These are phyloP conservation scores for Heterobasidion parviporum DNA, from an alignment of 1,284 basidiomycete genomes.

Conservation along the genomic window DNA sequence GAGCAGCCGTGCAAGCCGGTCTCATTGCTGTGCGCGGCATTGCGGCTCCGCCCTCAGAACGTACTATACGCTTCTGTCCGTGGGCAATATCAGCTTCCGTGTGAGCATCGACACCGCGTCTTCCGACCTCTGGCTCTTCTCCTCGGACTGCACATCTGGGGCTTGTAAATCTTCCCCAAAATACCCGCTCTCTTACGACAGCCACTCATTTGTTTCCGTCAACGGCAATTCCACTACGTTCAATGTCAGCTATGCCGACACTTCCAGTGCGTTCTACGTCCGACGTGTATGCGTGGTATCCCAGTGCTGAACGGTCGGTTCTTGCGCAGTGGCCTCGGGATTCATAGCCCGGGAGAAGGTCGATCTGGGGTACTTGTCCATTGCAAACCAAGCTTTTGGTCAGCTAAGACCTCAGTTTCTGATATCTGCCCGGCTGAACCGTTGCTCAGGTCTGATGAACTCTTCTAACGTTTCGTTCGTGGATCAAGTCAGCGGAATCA, in stretches of 20 bases:
- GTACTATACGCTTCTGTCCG: conserved; percentile 52
- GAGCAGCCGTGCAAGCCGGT: background rate
- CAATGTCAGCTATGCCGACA: conserved; percentile 54
- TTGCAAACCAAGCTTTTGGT: conserved; percentile 61
- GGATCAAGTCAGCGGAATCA: conserved; percentile 58
- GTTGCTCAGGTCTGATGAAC: conserved; percentile 43
- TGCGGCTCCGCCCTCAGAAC: conserved; percentile 30
- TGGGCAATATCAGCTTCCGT: conserved; percentile 57
- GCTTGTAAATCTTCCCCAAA: conserved; percentile 48
- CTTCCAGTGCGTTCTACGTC: conserved; percentile 40
- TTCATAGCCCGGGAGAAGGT: conserved; percentile 63
- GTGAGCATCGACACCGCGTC: conserved; percentile 73
- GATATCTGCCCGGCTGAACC: background rate
- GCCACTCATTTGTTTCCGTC: conserved; percentile 53
- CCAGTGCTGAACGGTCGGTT: conserved; percentile 3
- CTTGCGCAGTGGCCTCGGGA: conserved; percentile 45
- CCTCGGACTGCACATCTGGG: conserved; percentile 48
- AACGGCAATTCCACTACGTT: conserved; percentile 55
- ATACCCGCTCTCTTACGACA: conserved; percentile 59
- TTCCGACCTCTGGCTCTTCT: conserved; percentile 63
- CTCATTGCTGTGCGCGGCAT: no score
- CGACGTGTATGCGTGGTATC: conserved; percentile 1
- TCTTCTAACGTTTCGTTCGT: conserved; percentile 52
- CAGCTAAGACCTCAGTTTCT: conserved; percentile 14
- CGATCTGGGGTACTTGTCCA: conserved; percentile 46